These are phyloP conservation scores for Rhodofomes roseus DNA, from an alignment of 1,284 basidiomycete genomes.

Conservation along the genomic window DNA sequence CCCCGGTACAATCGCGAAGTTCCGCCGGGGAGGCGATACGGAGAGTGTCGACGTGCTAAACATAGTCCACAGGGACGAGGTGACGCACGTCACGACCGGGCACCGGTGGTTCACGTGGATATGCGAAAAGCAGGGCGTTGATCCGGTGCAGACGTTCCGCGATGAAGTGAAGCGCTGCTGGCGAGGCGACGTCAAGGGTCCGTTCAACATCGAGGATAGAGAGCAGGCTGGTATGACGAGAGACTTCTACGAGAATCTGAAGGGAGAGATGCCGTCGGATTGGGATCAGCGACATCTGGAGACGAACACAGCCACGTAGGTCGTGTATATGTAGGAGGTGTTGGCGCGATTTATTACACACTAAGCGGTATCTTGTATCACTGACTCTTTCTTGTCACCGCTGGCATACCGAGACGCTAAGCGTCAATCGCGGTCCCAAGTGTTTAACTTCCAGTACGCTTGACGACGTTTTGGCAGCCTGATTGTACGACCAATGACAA, in stretches of 20 bases:
- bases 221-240: conserved; percentile 71
- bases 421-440: too few species aligned
- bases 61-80: conserved; percentile 82
- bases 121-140: conserved; percentile 60
- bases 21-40: conserved; percentile 65
- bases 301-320: neutral
- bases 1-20: conserved; percentile 79
- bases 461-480: too few species aligned
- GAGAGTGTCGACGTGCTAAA: conserved; percentile 73
- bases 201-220: conserved; percentile 78
- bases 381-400: too few species aligned
- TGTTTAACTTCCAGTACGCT: too few species aligned
- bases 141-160: conserved; percentile 73
- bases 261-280: conserved; percentile 44
- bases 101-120: conserved; percentile 85
- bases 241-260: conserved; percentile 71
- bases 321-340: neutral
- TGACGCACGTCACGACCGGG: conserved; percentile 80
- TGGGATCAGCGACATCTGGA: neutral
- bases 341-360: neutral
- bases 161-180: conserved; percentile 74
- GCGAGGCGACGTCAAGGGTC: conserved; percentile 79
- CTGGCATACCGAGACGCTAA: too few species aligned
- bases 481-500: too few species aligned
- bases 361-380: too few species aligned